Evolutionary conservation across 768 basidiomycete genomes (phyloP).

Genomic region (Strobilomyces confusus): DNA sequence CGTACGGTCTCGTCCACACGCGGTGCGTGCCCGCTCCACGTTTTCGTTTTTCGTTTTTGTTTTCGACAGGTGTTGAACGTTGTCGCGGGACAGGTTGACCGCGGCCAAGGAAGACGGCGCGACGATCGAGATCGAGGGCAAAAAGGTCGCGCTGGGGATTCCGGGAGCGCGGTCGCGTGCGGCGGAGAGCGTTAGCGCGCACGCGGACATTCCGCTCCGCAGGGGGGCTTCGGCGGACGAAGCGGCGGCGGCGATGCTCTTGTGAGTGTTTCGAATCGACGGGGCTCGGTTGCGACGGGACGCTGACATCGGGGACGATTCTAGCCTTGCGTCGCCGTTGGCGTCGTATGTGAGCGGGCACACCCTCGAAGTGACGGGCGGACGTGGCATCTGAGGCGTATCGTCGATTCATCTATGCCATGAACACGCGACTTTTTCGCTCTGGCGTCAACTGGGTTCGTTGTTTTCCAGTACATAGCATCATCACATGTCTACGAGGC

Average conservation of each 20-base stretch:
- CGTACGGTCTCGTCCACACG: conserved; percentile 75
- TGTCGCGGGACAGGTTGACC: conserved; percentile 75
- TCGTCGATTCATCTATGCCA: not conserved
- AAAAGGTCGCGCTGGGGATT: conserved; percentile 80
- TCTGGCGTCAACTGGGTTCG: not conserved
- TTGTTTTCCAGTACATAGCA: not conserved
- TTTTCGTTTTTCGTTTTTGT: conserved; percentile 8
- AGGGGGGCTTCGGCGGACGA: conserved; percentile 70
- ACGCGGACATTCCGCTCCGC: conserved; percentile 58
- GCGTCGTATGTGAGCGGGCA: conserved; percentile 81
- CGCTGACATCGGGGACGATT: conserved; percentile 8
- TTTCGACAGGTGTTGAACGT: too few species aligned
- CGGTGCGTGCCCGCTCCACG: conserved; percentile 38
- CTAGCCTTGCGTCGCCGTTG: conserved; percentile 71
- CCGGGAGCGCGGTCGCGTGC: conserved; percentile 48
- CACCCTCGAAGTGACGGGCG: conserved; percentile 82
- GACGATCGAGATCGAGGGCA: conserved; percentile 74
- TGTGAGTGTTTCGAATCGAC: conserved; percentile 45
- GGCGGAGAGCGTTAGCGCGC: conserved; percentile 38
- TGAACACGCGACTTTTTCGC: not conserved
- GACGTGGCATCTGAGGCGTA: conserved; percentile 56
- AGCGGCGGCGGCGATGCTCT: conserved; percentile 69
- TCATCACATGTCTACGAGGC: too few species aligned
- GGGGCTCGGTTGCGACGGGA: not conserved
- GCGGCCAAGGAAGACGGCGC: conserved; percentile 74